Evolutionary conservation across 2,329 filamentous ascomycete genomes (phyloP).

Genomic region (Aspergillus sp.): DNA sequence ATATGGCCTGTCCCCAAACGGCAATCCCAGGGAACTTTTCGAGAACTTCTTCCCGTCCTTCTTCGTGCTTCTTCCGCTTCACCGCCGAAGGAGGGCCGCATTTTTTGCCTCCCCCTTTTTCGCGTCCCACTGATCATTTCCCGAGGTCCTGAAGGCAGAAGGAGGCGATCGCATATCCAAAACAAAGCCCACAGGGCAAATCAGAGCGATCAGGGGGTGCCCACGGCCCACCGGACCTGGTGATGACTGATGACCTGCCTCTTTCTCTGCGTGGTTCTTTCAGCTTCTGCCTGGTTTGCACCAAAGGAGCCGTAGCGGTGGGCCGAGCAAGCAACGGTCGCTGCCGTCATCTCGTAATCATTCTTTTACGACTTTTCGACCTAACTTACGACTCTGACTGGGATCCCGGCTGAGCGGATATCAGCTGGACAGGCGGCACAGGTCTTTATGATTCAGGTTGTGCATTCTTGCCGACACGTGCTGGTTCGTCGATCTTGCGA

Average conservation of each 20-base stretch:
- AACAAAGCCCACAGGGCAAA: conserved; percentile 3
- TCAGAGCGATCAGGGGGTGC: background rate
- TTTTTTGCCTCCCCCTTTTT: conserved; percentile 19
- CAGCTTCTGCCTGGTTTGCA: background rate
- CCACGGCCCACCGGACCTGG: background rate
- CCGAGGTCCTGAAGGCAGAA: background rate
- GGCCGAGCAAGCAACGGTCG: background rate
- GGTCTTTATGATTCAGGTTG: background rate
- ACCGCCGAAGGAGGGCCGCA: too few relatives aligned
- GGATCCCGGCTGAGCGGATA: background rate
- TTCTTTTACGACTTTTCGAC: background rate
- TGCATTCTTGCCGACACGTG: conserved; percentile 20
- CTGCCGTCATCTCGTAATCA: background rate
- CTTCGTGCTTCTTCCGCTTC: background rate
- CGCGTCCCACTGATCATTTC: conserved; percentile 12
- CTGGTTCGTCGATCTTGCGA: conserved; percentile 21
- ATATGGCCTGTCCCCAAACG: conserved; percentile 19
- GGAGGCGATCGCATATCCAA: background rate
- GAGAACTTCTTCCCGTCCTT: conserved; percentile 19
- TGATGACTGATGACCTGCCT: background rate
- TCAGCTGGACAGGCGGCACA: background rate
- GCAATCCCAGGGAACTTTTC: conserved; percentile 27
- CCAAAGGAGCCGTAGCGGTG: background rate
- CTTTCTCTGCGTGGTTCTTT: background rate
- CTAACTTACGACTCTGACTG: background rate